Conservation (phyloP, 2,329 filamentous ascomycete species). For the Plenodomus tracheiphilus region DNA sequence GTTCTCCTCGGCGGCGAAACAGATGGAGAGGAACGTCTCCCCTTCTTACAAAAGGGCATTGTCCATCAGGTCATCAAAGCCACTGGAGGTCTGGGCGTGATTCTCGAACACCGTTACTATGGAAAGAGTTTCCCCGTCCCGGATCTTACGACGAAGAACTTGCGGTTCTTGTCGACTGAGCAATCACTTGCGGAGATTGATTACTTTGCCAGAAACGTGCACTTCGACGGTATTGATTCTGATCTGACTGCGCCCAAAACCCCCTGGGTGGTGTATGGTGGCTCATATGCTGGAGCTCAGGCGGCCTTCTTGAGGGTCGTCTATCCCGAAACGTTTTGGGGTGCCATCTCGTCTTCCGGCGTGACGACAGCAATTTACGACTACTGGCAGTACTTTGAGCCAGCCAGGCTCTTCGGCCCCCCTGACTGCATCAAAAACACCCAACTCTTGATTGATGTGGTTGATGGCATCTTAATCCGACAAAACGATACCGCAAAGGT, state of each 20-base stretch:
- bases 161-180: constrained; percentile 82
- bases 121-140: constrained; percentile 71
- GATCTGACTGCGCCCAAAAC: constrained; percentile 67
- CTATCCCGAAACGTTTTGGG: constrained; percentile 80
- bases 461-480: constrained; percentile 61
- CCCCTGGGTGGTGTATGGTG: constrained; percentile 79
- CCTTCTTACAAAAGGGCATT: constrained; percentile 77
- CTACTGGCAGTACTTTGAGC: constrained; percentile 69
- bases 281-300: constrained; percentile 81
- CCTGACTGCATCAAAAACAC: constrained; percentile 66
- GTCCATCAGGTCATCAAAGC: constrained; percentile 70
- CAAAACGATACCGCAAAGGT: constrained; percentile 51
- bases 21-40: constrained; percentile 63
- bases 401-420: constrained; percentile 60
- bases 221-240: constrained; percentile 68
- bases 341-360: constrained; percentile 77
- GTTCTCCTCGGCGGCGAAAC: constrained; percentile 76
- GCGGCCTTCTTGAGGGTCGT: constrained; percentile 74
- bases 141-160: constrained; percentile 68
- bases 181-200: constrained; percentile 80
- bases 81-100: constrained; percentile 70
- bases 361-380: constrained; percentile 78
- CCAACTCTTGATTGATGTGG: constrained; percentile 61
- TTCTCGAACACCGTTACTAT: constrained; percentile 88
- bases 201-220: constrained; percentile 75